Evolutionary conservation across 306 rosid genomes (phyloP).

Genomic region (Potentilla sterilis): DNA sequence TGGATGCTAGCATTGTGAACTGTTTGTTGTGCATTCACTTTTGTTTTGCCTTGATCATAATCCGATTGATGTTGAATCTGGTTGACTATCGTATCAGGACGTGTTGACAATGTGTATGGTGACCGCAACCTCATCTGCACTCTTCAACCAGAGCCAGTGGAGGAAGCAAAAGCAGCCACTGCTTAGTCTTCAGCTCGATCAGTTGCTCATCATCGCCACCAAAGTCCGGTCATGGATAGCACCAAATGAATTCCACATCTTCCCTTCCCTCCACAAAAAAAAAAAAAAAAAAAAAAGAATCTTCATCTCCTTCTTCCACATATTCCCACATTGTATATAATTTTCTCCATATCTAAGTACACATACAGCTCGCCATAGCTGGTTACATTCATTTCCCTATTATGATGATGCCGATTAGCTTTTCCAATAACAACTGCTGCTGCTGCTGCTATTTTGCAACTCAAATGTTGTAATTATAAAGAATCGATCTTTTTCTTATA

Average conservation of each 20-base stretch:
- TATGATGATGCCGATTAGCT: conserved; percentile 26
- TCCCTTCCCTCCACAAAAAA: conserved; percentile 6
- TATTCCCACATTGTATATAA: conserved; percentile 31
- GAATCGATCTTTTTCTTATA: not conserved
- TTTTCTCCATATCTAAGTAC: conserved; percentile 15
- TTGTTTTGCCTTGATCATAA: not conserved
- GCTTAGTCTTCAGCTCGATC: conserved; percentile 47
- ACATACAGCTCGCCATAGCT: conserved; percentile 26
- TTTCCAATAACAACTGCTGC: conserved; percentile 16
- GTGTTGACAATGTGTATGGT: conserved; percentile 87
- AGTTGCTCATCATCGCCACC: conserved; percentile 7
- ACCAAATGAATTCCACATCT: not conserved
- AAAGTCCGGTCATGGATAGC: conserved; percentile 1
- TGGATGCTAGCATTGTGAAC: not conserved
- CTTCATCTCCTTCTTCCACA: conserved; percentile 9
- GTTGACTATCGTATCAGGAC: conserved; percentile 43
- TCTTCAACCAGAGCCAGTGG: conserved; percentile 71
- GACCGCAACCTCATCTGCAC: conserved; percentile 99
- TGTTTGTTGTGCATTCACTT: not conserved
- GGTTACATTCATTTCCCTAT: conserved; percentile 28
- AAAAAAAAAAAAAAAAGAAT: conserved; percentile 20
- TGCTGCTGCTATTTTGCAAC: conserved; percentile 33
- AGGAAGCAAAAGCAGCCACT: conserved; percentile 90
- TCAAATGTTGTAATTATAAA: conserved; percentile 23
- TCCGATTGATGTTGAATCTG: not conserved